These are phyloP conservation scores for Trichomonascaceae sp. DNA, from an alignment of 1,139 yeast genomes.

Conservation along the genomic window DNA sequence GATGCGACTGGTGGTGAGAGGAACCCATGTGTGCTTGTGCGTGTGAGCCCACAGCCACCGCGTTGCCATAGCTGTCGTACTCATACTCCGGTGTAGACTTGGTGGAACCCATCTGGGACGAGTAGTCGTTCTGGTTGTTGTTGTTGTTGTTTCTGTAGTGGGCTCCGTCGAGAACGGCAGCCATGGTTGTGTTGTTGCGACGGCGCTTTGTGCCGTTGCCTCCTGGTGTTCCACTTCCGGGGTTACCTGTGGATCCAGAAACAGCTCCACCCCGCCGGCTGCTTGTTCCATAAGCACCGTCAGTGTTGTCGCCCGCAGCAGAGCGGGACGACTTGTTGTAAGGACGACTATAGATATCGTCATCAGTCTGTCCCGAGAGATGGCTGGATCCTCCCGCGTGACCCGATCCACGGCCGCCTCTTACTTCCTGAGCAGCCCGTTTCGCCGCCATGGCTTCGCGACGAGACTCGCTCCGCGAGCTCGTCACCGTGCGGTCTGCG, in stretches of 20 bases:
- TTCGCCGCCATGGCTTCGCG: constrained; percentile 89
- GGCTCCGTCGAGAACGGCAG: background rate
- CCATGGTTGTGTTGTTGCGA: background rate
- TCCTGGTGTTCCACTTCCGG: constrained; percentile 1
- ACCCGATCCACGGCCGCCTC: constrained; percentile 13
- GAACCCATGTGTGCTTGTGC: no score
- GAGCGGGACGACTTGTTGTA: constrained; percentile 7
- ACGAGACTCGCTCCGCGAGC: constrained; percentile 49
- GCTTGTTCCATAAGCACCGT: constrained; percentile 1
- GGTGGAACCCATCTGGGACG: background rate
- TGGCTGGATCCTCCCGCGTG: constrained; percentile 1
- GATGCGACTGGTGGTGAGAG: no score
- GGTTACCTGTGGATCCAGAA: constrained; percentile 1
- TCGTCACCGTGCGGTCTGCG: constrained; percentile 14
- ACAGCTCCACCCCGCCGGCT: background rate
- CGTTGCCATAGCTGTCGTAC: constrained; percentile 4
- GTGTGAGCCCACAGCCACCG: constrained; percentile 3
- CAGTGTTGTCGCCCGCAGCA: constrained; percentile 3
- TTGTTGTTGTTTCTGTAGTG: background rate
- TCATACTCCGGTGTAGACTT: constrained; percentile 3
- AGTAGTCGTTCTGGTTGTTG: constrained; percentile 1
- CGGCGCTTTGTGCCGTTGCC: constrained; percentile 3
- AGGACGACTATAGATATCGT: no score
- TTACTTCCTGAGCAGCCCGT: constrained; percentile 33
- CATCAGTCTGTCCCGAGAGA: constrained; percentile 2